Conservation (phyloP, 2,329 filamentous ascomycete genomes). For the Xylaria polymorpha region DNA sequence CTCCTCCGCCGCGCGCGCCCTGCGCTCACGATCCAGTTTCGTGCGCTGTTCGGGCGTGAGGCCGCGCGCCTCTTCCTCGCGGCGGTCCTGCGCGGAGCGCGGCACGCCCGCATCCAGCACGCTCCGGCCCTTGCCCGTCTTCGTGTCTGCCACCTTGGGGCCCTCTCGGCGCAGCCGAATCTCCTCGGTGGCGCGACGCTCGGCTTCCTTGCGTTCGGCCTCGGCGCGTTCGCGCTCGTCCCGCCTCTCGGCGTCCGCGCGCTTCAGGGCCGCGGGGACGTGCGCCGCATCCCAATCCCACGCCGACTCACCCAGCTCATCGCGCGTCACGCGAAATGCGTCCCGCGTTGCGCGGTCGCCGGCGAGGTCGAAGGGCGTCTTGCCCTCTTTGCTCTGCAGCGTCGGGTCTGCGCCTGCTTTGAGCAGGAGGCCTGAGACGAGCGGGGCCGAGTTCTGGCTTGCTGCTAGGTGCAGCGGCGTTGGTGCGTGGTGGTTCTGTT, state of each 20-base stretch:
- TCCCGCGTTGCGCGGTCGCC: slow-evolving; percentile 88
- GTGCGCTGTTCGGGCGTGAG: slow-evolving; percentile 88
- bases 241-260: slow-evolving; percentile 76
- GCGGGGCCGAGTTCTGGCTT: slow-evolving; percentile 78
- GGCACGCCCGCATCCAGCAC: slow-evolving; percentile 67
- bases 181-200: slow-evolving; percentile 78
- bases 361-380: slow-evolving; percentile 85
- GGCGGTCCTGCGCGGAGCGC: slow-evolving; percentile 82
- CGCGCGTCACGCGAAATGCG: slow-evolving; percentile 88
- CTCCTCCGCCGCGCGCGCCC: slow-evolving; percentile 92
- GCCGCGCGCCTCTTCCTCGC: slow-evolving; percentile 85
- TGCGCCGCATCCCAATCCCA: slow-evolving; percentile 84
- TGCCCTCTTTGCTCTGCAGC: slow-evolving; percentile 77
- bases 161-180: slow-evolving; percentile 77
- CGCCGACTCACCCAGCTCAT: slow-evolving; percentile 78
- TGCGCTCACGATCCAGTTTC: slow-evolving; percentile 86
- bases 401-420: slow-evolving; percentile 82
- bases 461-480: slow-evolving; percentile 89
- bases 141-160: slow-evolving; percentile 59
- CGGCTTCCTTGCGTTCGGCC: slow-evolving; percentile 73
- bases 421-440: slow-evolving; percentile 80
- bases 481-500: slow-evolving; percentile 81
- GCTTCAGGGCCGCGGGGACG: slow-evolving; percentile 77
- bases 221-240: slow-evolving; percentile 77
- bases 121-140: slow-evolving; percentile 58